Base-by-base conservation (phyloP, 2,329 filamentous ascomycete genomes). In the Ceratocystis destructans region DNA sequence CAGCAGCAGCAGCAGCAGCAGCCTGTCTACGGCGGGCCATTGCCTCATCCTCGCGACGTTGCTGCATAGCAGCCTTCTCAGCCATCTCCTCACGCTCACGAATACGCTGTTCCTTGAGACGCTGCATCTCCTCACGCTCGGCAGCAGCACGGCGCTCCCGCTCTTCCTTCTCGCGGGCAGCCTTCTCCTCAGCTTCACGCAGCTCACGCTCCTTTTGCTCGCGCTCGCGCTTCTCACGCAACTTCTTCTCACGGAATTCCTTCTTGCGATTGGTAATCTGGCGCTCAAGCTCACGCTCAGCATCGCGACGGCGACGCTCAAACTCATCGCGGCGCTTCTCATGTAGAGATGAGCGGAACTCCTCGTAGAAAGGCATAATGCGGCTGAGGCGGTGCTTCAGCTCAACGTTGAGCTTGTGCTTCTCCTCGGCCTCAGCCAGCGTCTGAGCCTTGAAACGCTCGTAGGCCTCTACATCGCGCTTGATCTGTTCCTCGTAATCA, bases 291-390 rank as follows among this genome's bases (percentile, higher is more conserved):
- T 99, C 94, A 70, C 88, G 86, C 80, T 97, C 91, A 41, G 94
- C 94, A 73, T 90, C 87, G 75, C 88, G 91, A 74, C 89, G 89
- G 70, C 92, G 89, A 80, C 89, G 93, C 82, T 97, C 94, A 71
- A 97, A 99, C 77, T 97, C 91, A 72, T 96, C 89, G 73, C 90
- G 90, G 71, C 93, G 89, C 73, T 90, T 87, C 76, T 94, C 87
- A 69, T 89, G 89, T 65, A 99, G 85, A 61, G 87, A 86, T 70
- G 87, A 81, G 73, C 89, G 86, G 83, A 96, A 97, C 8, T 79
- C 78, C 75, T 94, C 90, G 78, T 96, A 99, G 65, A 82, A 77
- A n/a, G 87, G 83, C 70, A 97, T 87, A 65, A 99, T 83, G 69
- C 92, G 86, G 73, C 83, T 87, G 64, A 99, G 85, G 74, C 94